A percentile compares a stretch with the other conserved stretches of the same genome.
phyloP scores from a whole-genome alignment of 2,329 filamentous ascomycete species.

The Huntiella bhutanensis region DNA sequence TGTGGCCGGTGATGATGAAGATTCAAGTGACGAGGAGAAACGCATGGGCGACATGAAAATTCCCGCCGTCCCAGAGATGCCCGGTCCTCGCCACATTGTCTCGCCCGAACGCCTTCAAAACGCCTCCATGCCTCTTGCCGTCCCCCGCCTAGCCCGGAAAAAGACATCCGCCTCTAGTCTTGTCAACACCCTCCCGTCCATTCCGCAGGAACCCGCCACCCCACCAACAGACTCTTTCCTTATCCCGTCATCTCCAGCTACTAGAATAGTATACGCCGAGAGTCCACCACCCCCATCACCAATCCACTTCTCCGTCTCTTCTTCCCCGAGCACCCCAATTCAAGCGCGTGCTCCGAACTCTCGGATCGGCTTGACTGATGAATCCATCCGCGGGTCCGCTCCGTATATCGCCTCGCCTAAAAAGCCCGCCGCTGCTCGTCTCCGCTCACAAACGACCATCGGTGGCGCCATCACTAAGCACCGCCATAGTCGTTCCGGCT shows the following conservation, averaged over 20 bases:
- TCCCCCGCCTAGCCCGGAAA: constrained; percentile 2
- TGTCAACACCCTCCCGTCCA: constrained; percentile 12
- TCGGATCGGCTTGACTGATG: constrained; percentile 42
- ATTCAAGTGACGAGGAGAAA: background rate
- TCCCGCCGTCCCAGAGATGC: background rate
- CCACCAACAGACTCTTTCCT: constrained; percentile 13
- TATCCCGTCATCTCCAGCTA: constrained; percentile 19
- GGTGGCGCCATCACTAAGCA: constrained; percentile 7
- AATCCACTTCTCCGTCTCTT: constrained; percentile 10
- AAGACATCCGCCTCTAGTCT: constrained; percentile 11
- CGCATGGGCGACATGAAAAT: background rate
- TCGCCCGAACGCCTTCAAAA: too few species aligned
- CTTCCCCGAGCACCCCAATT: constrained; percentile 24
- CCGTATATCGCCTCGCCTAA: constrained; percentile 36
- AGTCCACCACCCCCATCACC: constrained; percentile 12
- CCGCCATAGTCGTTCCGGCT: constrained; percentile 20
- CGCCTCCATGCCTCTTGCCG: background rate
- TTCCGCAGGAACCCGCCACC: constrained; percentile 17
- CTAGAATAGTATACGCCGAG: constrained; percentile 34
- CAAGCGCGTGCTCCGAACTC: constrained; percentile 42
- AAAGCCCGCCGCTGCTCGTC: constrained; percentile 28
- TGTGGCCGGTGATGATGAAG: background rate
- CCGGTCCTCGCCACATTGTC: too few species aligned
- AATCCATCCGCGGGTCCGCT: constrained; percentile 38
- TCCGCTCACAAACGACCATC: constrained; percentile 23